A percentile compares a stretch with the other conserved stretches of the same genome.
Evolutionary conservation across 169 alveolate species (phyloP).

Genomic region (Plasmodium billcollinsi): DNA sequence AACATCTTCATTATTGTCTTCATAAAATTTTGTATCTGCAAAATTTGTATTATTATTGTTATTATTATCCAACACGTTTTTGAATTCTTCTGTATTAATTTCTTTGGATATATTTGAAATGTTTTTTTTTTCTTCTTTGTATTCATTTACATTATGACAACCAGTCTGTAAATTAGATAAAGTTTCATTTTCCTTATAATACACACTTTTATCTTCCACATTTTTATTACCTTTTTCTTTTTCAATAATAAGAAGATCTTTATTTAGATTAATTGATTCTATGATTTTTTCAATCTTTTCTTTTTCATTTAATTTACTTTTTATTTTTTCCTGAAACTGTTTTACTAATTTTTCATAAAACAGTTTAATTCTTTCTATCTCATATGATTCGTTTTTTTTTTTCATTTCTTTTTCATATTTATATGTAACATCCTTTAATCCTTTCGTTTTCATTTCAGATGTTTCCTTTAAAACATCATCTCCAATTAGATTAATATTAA

Average conservation of each 20-base stretch:
- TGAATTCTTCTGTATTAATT: neutral
- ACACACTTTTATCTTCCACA: neutral
- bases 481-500: conserved; percentile 4
- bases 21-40: neutral
- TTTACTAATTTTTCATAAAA: conserved; percentile 59
- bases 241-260: neutral
- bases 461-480: neutral
- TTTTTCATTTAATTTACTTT: conserved; percentile 42
- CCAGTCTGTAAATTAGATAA: too few relatives aligned
- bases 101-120: neutral
- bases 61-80: neutral
- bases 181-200: too few relatives aligned
- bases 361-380: conserved; percentile 22
- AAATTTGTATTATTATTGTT: neutral
- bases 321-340: conserved; percentile 49
- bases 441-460: neutral
- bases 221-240: conserved; percentile 6
- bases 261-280: conserved; percentile 25
- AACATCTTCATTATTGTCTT: neutral
- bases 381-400: conserved; percentile 5
- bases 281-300: conserved; percentile 50
- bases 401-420: neutral
- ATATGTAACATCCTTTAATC: neutral
- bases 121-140: neutral
- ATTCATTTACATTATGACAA: neutral